Evolutionary conservation across 2,329 filamentous ascomycete genomes (phyloP).

Genomic region (Alternaria longipes): DNA sequence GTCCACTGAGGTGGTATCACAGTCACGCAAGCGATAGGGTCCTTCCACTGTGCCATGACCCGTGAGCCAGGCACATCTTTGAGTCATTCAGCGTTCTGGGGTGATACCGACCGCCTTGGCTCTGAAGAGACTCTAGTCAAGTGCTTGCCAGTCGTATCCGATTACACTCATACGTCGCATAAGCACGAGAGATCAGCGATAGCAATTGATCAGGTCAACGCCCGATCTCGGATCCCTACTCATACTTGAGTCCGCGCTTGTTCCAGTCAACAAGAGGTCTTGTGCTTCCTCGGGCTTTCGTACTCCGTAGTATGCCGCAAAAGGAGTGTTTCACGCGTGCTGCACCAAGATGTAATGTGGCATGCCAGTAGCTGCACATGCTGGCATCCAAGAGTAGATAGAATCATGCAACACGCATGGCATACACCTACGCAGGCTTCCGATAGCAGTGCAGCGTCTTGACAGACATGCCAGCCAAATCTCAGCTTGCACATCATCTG

Average conservation of each 20-base stretch:
- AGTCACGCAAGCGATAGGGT: not conserved
- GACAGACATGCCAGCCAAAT: conserved; percentile 15
- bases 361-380: conserved; percentile 22
- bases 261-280: conserved; percentile 24
- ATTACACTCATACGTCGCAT: not conserved
- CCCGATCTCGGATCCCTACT: not conserved
- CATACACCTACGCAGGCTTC: conserved; percentile 15
- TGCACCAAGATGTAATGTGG: conserved; percentile 6
- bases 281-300: conserved; percentile 19
- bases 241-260: conserved; percentile 18
- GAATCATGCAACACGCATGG: conserved; percentile 9
- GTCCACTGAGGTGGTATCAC: not conserved
- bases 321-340: conserved; percentile 12
- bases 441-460: conserved; percentile 17
- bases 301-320: conserved; percentile 13
- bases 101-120: not conserved
- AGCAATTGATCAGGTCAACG: not conserved
- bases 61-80: not conserved
- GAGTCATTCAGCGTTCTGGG: not conserved
- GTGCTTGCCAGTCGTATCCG: not conserved
- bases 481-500: not conserved
- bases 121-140: not conserved
- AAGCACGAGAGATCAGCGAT: not conserved
- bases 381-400: conserved; percentile 2
- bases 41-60: not conserved